phyloP scores from a whole-genome alignment of 2,329 filamentous ascomycete genomes.

The Stachybotrys chlorohalonatus region DNA sequence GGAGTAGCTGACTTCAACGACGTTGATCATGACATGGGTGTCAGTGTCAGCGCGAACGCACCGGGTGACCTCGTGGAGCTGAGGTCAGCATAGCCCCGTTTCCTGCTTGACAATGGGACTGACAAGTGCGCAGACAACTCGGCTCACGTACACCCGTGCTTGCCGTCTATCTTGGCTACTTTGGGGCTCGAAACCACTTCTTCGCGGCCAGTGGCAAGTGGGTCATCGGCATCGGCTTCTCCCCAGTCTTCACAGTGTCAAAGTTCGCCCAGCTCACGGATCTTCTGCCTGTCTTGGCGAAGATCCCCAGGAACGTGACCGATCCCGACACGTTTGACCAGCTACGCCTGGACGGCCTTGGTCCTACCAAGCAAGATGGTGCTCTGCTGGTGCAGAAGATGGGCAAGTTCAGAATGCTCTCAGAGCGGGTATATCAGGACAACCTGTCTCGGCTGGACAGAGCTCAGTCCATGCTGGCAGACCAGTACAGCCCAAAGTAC shows the following conservation, averaged over 20 bases:
- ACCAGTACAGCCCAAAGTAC: conserved; percentile 27
- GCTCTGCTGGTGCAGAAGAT: conserved; percentile 37
- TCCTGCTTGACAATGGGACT: conserved; percentile 1
- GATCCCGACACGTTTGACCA: conserved; percentile 20
- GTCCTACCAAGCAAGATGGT: conserved; percentile 35
- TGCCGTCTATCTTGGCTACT: conserved; percentile 42
- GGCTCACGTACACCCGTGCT: conserved; percentile 37
- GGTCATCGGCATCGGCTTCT: conserved; percentile 30
- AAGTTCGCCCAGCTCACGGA: conserved; percentile 33
- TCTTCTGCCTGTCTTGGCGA: conserved; percentile 26
- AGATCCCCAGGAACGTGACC: conserved; percentile 15
- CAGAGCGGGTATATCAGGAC: conserved; percentile 36
- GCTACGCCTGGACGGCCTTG: conserved; percentile 22
- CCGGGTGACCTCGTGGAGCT: conserved; percentile 43
- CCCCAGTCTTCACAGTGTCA: conserved; percentile 39
- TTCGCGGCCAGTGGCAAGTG: conserved; percentile 45
- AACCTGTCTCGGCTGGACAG: conserved; percentile 39
- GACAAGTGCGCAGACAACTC: conserved; percentile 13
- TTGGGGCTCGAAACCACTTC: conserved; percentile 42
- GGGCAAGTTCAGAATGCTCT: conserved; percentile 30
- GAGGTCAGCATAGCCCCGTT: conserved; percentile 16
- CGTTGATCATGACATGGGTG: neutral
- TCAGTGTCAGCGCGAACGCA: neutral
- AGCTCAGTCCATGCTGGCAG: conserved; percentile 31
- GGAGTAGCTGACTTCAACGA: neutral